phyloP scores from a whole-genome alignment of 164 flowering plant genomes.

The Vitis labrusca region DNA sequence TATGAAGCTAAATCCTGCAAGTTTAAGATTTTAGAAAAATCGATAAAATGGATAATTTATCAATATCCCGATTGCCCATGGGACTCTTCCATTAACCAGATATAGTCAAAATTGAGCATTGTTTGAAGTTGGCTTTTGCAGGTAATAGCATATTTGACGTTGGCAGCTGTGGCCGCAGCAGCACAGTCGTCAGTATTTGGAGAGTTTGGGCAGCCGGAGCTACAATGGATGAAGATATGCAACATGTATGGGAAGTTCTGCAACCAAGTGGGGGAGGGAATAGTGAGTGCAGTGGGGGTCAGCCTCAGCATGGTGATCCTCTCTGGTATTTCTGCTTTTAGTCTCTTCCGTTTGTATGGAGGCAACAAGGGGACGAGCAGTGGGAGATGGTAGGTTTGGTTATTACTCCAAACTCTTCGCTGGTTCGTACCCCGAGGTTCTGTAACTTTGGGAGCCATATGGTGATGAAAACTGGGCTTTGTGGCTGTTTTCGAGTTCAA shows the following conservation, averaged over 20 bases:
- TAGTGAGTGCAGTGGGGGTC: conserved; percentile 57
- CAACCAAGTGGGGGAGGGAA: conserved; percentile 86
- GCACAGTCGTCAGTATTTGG: conserved; percentile 67
- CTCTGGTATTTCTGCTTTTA: conserved; percentile 79
- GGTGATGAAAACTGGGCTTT: not conserved
- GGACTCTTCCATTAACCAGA: too few species aligned
- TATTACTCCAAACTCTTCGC: too few species aligned
- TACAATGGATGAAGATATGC: conserved; percentile 93
- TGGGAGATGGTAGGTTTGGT: conserved; percentile 38
- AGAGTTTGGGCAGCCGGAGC: conserved; percentile 64
- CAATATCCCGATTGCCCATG: too few species aligned
- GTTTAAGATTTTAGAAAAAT: too few species aligned
- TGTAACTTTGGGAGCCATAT: not conserved
- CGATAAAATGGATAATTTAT: too few species aligned
- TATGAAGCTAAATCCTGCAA: too few species aligned
- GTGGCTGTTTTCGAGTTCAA: not conserved
- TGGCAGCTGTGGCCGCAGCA: conserved; percentile 76
- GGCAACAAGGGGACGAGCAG: conserved; percentile 45
- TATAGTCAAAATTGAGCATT: not conserved
- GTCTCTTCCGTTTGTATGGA: conserved; percentile 87
- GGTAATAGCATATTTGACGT: conserved; percentile 72
- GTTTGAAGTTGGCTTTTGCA: conserved; percentile 19
- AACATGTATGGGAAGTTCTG: conserved; percentile 78
- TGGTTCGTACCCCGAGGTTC: too few species aligned
- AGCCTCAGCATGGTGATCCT: conserved; percentile 55